Percentiles rank a stretch among this genome's conserved stretches.
Conservation (phyloP, 2,329 filamentous ascomycete species). For the Aspergillus tanneri region DNA sequence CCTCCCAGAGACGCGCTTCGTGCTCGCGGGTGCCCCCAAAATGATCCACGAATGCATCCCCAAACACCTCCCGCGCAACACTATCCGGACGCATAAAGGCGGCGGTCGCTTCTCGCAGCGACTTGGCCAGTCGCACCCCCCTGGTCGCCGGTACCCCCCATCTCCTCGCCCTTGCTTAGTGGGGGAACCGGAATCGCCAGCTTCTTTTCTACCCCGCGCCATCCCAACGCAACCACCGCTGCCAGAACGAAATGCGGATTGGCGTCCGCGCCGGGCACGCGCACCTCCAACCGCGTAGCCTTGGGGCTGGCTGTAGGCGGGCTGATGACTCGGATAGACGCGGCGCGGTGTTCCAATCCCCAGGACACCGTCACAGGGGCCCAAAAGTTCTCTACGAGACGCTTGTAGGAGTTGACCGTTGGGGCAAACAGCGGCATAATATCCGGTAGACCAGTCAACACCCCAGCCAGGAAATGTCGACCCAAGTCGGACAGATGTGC, state of each 20-base stretch:
- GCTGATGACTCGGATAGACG: conserved; percentile 83
- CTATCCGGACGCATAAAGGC: conserved; percentile 75
- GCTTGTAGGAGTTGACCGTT: conserved; percentile 97
- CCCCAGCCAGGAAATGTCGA: conserved; percentile 86
- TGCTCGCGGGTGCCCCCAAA: conserved; percentile 90
- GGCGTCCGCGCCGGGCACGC: conserved; percentile 89
- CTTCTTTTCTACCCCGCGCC: conserved; percentile 90
- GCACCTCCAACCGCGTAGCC: conserved; percentile 87
- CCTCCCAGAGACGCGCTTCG: conserved; percentile 86
- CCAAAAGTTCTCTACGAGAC: conserved; percentile 98
- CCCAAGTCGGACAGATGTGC: conserved; percentile 81
- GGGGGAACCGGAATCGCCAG: conserved; percentile 78
- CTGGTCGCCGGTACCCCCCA: conserved; percentile 68
- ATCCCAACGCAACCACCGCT: conserved; percentile 82
- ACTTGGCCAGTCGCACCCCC: conserved; percentile 80
- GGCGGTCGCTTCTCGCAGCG: conserved; percentile 76
- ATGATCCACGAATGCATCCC: conserved; percentile 93
- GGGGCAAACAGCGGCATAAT: conserved; percentile 95
- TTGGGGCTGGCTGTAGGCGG: conserved; percentile 82
- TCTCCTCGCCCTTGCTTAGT: conserved; percentile 78
- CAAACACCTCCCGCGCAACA: conserved; percentile 89
- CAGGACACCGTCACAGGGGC: conserved; percentile 96
- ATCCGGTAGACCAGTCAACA: conserved; percentile 85
- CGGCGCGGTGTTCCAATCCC: conserved; percentile 92
- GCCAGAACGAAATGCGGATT: conserved; percentile 86